Base-by-base conservation (phyloP, 1,139 yeast species). In the Yamadazyma sp. region DNA sequence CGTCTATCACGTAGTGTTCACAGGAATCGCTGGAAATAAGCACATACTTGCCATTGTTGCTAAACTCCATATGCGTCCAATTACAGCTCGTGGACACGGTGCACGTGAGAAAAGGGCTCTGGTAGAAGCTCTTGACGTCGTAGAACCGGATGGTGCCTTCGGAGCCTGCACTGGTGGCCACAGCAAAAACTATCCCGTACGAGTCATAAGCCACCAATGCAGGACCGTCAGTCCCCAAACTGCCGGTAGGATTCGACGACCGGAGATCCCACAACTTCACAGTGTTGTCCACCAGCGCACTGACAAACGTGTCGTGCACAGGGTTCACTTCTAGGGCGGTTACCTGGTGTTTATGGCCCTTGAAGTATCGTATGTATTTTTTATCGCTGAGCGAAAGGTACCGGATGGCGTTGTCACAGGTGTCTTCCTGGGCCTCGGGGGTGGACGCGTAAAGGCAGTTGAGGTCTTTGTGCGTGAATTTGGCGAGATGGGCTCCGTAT, bases 401-500 rank as follows among this genome's bases (percentile, higher is more conserved):
- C 46, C 97, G 62, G 24, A 83, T 75, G 33, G 84, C 84, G 54
- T 90, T 81, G 47, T 86, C 83, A 27, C 69, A 80, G 11, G 35
- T 35, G 5, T 34, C 39, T 13, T 52, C 56, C 9, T 45, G 50
- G 4, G 52, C 51, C 2, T 50, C 46, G 2, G 75, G 74, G 0
- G 97, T 87, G 3, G 96, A 85, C 1, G 95, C 90, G 55, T 86
- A 88, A 4, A 92, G 67, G 52, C 94, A 83, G 48, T 84, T 80
- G 40, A 80, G 73, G 31, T 80, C 83, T 33, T 76, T 73, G 53
- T 88, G 96, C 1, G 96, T 82, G 59, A 92, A 92, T 34, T 81
- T 71, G 2, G 96, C 97, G 30, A 87, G 63, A 54, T 87, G 89
- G 41, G 90, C 88, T 0, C 99, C 98, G 52, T 92, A 92, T 56